These are phyloP conservation scores for Ceratobasidium sp. DNA, from an alignment of 1,284 basidiomycete genomes.

Conservation along the genomic window DNA sequence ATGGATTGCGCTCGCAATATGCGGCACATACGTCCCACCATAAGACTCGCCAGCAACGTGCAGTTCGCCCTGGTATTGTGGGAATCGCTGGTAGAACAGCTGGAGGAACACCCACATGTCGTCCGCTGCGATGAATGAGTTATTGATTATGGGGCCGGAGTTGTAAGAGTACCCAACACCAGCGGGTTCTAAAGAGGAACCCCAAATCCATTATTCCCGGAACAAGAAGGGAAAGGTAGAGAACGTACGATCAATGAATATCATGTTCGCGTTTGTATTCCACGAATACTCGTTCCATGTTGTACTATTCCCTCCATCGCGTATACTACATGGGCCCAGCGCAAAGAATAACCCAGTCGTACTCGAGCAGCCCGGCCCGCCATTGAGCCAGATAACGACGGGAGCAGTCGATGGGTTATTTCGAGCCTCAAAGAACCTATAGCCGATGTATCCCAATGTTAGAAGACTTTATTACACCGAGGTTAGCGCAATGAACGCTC, in stretches of 20 bases:
- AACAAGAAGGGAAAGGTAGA: background rate
- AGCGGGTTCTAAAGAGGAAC: constrained; percentile 55
- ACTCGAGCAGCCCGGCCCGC: constrained; percentile 59
- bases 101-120: constrained; percentile 67
- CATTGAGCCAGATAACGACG: constrained; percentile 63
- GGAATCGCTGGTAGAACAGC: constrained; percentile 61
- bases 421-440: constrained; percentile 60
- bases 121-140: constrained; percentile 58
- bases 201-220: too few relatives aligned
- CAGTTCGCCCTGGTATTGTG: constrained; percentile 52
- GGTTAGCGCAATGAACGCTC: background rate
- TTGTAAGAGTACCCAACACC: constrained; percentile 67
- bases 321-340: constrained; percentile 65
- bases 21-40: constrained; percentile 62
- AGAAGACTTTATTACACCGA: constrained; percentile 46
- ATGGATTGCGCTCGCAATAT: constrained; percentile 59
- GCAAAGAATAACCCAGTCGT: constrained; percentile 59
- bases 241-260: constrained; percentile 59
- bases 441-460: background rate
- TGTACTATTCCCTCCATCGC: constrained; percentile 60
- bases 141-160: constrained; percentile 58
- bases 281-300: constrained; percentile 64
- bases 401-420: constrained; percentile 62
- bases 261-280: constrained; percentile 61
- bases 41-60: constrained; percentile 65